Evolutionary conservation across 1,284 basidiomycete genomes (phyloP).

Genomic region (Schizopora paradoxa): DNA sequence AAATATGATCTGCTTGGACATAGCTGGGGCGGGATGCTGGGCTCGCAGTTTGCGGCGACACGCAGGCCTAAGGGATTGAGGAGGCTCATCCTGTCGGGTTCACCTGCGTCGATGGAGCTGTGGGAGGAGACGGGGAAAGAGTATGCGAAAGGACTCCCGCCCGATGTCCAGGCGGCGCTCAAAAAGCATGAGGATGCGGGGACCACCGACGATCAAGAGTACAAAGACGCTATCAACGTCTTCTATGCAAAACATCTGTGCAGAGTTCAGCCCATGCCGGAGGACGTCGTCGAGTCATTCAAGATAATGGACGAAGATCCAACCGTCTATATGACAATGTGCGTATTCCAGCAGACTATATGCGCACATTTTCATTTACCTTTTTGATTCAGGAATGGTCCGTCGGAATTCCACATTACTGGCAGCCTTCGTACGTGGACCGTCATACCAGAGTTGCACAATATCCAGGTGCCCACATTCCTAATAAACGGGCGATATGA

Average conservation of each 20-base stretch:
- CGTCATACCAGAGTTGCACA: constrained; percentile 37
- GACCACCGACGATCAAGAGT: constrained; percentile 41
- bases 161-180: constrained; percentile 38
- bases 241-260: constrained; percentile 44
- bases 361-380: neutral
- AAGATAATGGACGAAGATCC: constrained; percentile 35
- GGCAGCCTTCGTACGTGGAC: constrained; percentile 47
- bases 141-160: constrained; percentile 35
- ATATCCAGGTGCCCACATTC: constrained; percentile 44
- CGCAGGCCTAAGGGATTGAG: constrained; percentile 37
- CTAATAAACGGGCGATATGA: constrained; percentile 48
- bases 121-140: constrained; percentile 32
- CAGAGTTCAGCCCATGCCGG: constrained; percentile 40
- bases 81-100: constrained; percentile 35
- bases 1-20: constrained; percentile 40
- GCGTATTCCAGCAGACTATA: constrained; percentile 13
- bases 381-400: constrained; percentile 39
- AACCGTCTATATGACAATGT: constrained; percentile 47
- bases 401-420: constrained; percentile 43
- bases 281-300: constrained; percentile 26
- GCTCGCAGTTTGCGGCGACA: constrained; percentile 30
- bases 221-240: constrained; percentile 36
- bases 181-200: constrained; percentile 42
- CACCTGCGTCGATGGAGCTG: constrained; percentile 36
- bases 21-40: constrained; percentile 50